phyloP scores from a whole-genome alignment of 2,329 filamentous ascomycete genomes.

The Plenodomus tracheiphilus region DNA sequence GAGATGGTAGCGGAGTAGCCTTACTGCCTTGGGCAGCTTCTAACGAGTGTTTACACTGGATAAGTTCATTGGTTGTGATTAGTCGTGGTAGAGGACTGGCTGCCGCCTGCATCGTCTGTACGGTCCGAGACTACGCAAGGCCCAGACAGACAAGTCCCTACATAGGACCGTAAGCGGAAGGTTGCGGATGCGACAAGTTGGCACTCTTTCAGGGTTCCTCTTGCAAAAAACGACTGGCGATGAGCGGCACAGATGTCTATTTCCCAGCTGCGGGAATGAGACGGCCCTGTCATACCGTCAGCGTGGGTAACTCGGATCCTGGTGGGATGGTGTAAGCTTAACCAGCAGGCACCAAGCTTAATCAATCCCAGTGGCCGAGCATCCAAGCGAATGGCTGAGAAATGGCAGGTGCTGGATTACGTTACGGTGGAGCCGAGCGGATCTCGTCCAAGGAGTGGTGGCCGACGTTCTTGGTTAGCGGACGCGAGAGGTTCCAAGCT shows the following conservation, averaged over 20 bases:
- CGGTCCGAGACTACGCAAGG: neutral
- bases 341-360: constrained; percentile 36
- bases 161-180: neutral
- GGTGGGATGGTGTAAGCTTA: constrained; percentile 42
- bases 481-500: constrained; percentile 19
- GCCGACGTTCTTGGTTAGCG: constrained; percentile 14
- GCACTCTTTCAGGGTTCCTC: neutral
- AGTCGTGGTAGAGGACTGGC: neutral
- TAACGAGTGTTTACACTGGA: constrained; percentile 8
- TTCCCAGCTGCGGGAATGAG: constrained; percentile 8
- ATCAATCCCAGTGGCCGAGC: constrained; percentile 25
- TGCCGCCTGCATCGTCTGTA: constrained; percentile 3
- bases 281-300: constrained; percentile 24
- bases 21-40: constrained; percentile 24
- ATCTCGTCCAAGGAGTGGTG: constrained; percentile 25
- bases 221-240: neutral
- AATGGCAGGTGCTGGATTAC: constrained; percentile 26
- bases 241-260: constrained; percentile 2
- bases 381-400: constrained; percentile 26
- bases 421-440: constrained; percentile 39
- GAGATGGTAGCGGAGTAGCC: constrained; percentile 15
- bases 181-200: constrained; percentile 1
- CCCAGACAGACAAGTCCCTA: neutral
- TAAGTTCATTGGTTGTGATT: neutral
- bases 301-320: constrained; percentile 32